Conservation (phyloP, 78 protist genomes). For the Chrysochromulina tobinii region DNA sequence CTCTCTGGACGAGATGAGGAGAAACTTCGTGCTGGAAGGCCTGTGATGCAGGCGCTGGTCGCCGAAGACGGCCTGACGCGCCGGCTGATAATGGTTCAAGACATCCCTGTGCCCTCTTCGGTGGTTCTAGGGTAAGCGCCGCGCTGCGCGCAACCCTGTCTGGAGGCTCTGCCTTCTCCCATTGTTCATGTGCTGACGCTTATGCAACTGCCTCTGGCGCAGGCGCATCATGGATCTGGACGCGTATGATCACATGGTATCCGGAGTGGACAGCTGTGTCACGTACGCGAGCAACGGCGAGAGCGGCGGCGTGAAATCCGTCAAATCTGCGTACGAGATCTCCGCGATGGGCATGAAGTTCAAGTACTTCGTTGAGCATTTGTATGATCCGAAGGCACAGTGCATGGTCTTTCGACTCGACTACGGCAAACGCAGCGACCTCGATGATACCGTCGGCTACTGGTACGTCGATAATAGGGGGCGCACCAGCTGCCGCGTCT, state of each 20-base stretch:
- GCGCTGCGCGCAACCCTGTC: too few relatives aligned
- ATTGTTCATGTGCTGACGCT: too few relatives aligned
- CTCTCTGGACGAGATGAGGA: not conserved
- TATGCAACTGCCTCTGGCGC: too few relatives aligned
- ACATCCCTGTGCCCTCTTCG: not conserved
- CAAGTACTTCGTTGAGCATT: too few relatives aligned
- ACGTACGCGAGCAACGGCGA: not conserved
- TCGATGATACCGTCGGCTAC: constrained; percentile 24
- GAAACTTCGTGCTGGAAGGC: not conserved
- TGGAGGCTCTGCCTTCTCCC: too few relatives aligned
- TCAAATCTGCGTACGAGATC: too few relatives aligned
- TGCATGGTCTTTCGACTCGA: not conserved
- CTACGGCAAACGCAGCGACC: not conserved
- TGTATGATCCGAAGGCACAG: not conserved
- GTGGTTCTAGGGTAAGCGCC: not conserved
- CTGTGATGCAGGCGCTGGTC: not conserved
- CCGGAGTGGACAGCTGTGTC: not conserved
- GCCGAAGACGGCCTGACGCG: not conserved
- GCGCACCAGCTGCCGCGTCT: not conserved
- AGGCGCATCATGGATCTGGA: not conserved
- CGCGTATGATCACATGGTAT: not conserved
- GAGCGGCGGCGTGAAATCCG: too few relatives aligned
- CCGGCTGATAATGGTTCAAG: not conserved
- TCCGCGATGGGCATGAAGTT: too few relatives aligned
- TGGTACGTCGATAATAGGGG: not conserved